Base-by-base conservation (phyloP, 768 basidiomycete genomes). In the Lactarius hengduanensis region DNA sequence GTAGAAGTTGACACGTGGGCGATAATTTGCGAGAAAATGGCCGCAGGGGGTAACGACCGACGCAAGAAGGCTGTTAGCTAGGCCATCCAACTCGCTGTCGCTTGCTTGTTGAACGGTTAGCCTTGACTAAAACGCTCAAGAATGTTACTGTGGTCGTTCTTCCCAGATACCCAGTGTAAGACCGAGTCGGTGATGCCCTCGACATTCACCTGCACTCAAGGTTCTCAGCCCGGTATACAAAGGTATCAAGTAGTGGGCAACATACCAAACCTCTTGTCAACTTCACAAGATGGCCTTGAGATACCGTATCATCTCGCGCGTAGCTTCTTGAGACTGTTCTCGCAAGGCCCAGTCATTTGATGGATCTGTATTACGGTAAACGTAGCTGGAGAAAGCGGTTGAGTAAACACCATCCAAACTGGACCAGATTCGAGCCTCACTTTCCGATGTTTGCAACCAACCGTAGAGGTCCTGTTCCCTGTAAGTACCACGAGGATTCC, bases 1-100 rank as follows among this genome's bases (percentile, higher is more conserved):
- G 70, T 85, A 90, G 75, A 84, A 88, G 71, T 88, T 78, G 58
- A 91, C 78, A 87, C 80, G 62, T 83, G 81, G 3, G 83, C 78
- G 50, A 89, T 74, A 13, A 81, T 80, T 59, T 85, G 79, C 1
- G 86, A 85, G 76, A 84, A 88, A 7, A 83, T 72, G 0, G 84
- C 77, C 2, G 83, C 80, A 18, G 85, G 84, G 6, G 86, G 85
- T 15, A 88, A n/a, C 80, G 18, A 80, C 73, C 57, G 86, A 82
- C 9, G 81, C 78, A 69, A 89, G 83, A 9, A 85, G 75, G 32
- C 78, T 77, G n/a, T 77, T 74, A 1, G 84, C 80, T n/a, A 86
- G 72, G 28, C 81, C 64, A 73, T 68, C 76, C 65, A 66, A 71
- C 40, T 66, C 73, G 32, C 73, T 72, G 55, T 71, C 68, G 13